Evolutionary conservation across 2,329 filamentous ascomycete species (phyloP).

Genomic region (Aquanectria penicillioides): DNA sequence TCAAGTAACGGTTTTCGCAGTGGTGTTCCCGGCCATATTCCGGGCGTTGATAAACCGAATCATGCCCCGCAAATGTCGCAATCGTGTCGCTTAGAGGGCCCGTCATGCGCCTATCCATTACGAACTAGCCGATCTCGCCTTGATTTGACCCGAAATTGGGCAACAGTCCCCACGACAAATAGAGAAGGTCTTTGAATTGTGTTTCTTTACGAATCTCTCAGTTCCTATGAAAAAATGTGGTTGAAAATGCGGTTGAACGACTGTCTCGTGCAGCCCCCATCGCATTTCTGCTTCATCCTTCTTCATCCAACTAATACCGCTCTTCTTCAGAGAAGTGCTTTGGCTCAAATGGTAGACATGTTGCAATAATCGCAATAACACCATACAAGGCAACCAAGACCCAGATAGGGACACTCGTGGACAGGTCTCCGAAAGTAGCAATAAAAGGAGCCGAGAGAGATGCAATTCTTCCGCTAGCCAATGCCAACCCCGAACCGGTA

Average conservation of each 20-base stretch:
- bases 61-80: no score
- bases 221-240: no score
- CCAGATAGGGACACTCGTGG: slow-evolving; percentile 3
- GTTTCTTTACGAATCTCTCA: not conserved
- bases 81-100: no score
- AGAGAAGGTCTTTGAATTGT: no score
- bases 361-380: not conserved
- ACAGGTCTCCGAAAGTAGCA: not conserved
- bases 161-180: no score
- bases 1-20: not conserved
- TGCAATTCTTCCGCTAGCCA: slow-evolving; percentile 5
- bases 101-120: no score
- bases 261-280: not conserved
- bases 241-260: not conserved
- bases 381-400: slow-evolving; percentile 7
- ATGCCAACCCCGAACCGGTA: slow-evolving; percentile 1
- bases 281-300: no score
- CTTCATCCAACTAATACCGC: not conserved
- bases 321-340: slow-evolving; percentile 5
- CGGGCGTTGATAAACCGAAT: no score
- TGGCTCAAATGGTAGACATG: not conserved
- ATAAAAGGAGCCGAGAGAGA: slow-evolving; percentile 2
- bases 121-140: no score
- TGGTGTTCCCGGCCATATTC: no score
- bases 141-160: no score